These are phyloP conservation scores for Ophiognomonia clavigignenti-juglandacearum DNA, from an alignment of 2,329 filamentous ascomycete genomes.

Conservation along the genomic window DNA sequence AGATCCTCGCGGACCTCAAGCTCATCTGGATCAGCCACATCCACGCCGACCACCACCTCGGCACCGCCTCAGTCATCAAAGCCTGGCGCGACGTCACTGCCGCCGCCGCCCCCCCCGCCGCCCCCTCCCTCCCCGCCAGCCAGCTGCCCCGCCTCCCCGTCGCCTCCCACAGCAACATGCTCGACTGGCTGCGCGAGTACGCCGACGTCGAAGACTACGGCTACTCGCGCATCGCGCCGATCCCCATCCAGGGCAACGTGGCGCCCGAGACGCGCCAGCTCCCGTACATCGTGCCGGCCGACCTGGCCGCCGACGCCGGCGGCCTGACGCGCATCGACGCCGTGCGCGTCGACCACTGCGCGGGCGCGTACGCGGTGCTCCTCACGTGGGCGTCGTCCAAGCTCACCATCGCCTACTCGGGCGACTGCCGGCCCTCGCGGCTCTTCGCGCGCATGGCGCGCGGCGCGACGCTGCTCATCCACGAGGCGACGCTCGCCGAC, in stretches of 20 bases:
- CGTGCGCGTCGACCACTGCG: constrained; percentile 71
- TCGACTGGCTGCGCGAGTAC: constrained; percentile 75
- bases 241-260: constrained; percentile 15
- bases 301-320: constrained; percentile 42
- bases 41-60: constrained; percentile 94
- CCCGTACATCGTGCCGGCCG: constrained; percentile 28
- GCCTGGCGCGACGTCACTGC: constrained; percentile 65
- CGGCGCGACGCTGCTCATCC: constrained; percentile 77
- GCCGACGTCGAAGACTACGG: constrained; percentile 72
- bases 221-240: constrained; percentile 45
- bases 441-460: constrained; percentile 66
- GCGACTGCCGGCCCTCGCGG: constrained; percentile 79
- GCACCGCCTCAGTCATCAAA: constrained; percentile 72
- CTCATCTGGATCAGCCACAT: constrained; percentile 91
- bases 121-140: neutral
- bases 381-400: constrained; percentile 72
- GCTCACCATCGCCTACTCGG: constrained; percentile 88
- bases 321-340: constrained; percentile 65
- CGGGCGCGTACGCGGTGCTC: constrained; percentile 68
- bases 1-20: constrained; percentile 73
- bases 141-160: constrained; percentile 46
- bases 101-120: constrained; percentile 27
- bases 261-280: constrained; percentile 14
- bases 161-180: constrained; percentile 67
- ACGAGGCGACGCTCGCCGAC: constrained; percentile 95